These are phyloP conservation scores for Crithidia expoeki DNA, from an alignment of 208 protist genomes.

Conservation along the genomic window DNA sequence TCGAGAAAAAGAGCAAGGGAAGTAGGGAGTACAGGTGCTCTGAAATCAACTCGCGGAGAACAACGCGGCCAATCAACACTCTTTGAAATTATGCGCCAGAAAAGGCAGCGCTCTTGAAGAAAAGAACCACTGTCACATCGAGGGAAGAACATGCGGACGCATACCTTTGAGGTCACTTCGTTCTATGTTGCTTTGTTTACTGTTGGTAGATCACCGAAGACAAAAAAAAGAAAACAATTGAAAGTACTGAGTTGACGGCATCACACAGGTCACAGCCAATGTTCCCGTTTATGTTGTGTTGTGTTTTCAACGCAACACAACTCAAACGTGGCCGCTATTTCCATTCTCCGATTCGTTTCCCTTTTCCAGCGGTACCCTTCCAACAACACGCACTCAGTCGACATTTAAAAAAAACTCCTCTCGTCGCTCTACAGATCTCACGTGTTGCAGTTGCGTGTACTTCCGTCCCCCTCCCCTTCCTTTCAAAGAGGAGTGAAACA, in stretches of 20 bases:
- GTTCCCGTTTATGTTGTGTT: not conserved
- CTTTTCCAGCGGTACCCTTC: conserved; percentile 10
- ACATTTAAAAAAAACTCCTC: not conserved
- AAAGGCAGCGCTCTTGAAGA: no score
- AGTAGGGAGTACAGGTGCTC: no score
- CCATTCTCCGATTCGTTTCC: conserved; percentile 17
- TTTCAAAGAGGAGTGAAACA: conserved; percentile 1
- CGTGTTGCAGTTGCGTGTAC: not conserved
- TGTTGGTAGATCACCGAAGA: conserved; percentile 12
- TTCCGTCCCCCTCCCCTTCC: not conserved
- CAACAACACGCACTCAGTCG: not conserved
- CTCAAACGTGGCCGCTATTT: conserved; percentile 8
- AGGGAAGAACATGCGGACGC: not conserved
- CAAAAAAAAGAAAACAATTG: conserved; percentile 19
- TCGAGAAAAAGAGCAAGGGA: no score
- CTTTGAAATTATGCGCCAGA: no score
- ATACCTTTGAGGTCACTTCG: not conserved
- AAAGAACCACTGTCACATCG: no score
- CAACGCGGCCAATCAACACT: no score
- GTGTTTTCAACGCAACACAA: no score
- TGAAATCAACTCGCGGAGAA: no score
- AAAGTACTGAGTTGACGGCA: conserved; percentile 21
- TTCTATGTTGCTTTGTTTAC: conserved; percentile 2
- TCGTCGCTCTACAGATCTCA: not conserved
- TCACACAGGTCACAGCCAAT: conserved; percentile 3